Percentiles rank a stretch among this genome's conserved stretches.
Conservation (phyloP, 2,329 filamentous ascomycete species). For the Phoma sp. region DNA sequence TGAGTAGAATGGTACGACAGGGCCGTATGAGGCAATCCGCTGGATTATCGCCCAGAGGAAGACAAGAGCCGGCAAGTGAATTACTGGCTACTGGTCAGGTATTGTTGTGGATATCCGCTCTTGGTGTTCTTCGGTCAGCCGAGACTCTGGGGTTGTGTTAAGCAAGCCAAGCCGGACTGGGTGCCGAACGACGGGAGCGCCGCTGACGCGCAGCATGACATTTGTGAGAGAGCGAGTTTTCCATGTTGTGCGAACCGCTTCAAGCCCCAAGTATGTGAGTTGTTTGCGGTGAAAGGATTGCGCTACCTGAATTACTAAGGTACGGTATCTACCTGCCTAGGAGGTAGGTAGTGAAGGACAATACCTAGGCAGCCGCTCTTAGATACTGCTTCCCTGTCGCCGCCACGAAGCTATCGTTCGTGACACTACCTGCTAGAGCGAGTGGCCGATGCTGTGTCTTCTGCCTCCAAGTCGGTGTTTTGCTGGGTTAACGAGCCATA, state of each 20-base stretch:
- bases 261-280: neutral
- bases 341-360: no score
- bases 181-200: constrained; percentile 1
- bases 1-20: neutral
- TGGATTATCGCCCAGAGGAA: neutral
- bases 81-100: neutral
- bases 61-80: neutral
- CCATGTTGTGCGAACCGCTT: neutral
- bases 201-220: neutral
- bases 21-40: neutral
- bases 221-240: neutral
- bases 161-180: constrained; percentile 3
- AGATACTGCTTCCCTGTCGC: no score
- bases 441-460: neutral
- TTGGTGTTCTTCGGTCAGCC: constrained; percentile 9
- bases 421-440: neutral
- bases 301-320: no score
- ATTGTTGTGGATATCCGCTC: neutral
- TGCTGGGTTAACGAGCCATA: neutral
- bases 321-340: no score
- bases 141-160: neutral
- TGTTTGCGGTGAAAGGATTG: no score
- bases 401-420: neutral
- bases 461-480: neutral
- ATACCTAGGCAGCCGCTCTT: no score